Evolutionary conservation across 2,329 filamentous ascomycete species (phyloP), one percentile per base, ranked within the genome.

Genomic region (Aureobasidium pullulans): DNA sequence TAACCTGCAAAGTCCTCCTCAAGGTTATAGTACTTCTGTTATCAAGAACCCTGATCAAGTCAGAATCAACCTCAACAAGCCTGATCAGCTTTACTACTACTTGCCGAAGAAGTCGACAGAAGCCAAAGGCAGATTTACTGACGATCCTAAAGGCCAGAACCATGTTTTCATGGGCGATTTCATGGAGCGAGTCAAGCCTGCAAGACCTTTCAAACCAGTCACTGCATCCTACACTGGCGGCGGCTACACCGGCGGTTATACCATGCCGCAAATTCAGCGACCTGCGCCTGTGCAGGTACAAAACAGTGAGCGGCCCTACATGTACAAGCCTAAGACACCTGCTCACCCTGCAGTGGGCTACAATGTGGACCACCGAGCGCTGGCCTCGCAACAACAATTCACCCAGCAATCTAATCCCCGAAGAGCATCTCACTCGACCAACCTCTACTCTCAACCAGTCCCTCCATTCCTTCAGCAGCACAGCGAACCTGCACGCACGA

Each of bases 51-150:
- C 63, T 6, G 78, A 76, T 57, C 84, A 89, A 71, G 80, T 79
- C 69, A 88, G 86, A 73, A 77, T 95, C 60, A 84, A 96, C 68
- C 72, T 96, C 8, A 74, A 74, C 62, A 89, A 88, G 70, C 79
- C 85, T 15, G 83, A 93, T 62, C 86, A 89, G 69, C 72, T 96
- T 16, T 97, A 92, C 90, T 83, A 90, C 75, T 97, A 96, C 71
- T 80, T 99, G 62, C 90, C 90, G 34, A 84, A 84, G 70, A 83
- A 82, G 19, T 97, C 93, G 23, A 96, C 93, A 6, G 93, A 97
- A 69, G 88, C 90, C 57, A 91, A 87, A 72, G 87, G 91, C 29
- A 90, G 95, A 71, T 99, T 94, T 74, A 96, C 92, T 4, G 89
- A 94, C 67, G 85, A 96, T 73, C 83, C 81, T 44, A 76, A 73